phyloP scores from a whole-genome alignment of 352 stramenopile genomes.

The Phytopythium oedochilum region DNA sequence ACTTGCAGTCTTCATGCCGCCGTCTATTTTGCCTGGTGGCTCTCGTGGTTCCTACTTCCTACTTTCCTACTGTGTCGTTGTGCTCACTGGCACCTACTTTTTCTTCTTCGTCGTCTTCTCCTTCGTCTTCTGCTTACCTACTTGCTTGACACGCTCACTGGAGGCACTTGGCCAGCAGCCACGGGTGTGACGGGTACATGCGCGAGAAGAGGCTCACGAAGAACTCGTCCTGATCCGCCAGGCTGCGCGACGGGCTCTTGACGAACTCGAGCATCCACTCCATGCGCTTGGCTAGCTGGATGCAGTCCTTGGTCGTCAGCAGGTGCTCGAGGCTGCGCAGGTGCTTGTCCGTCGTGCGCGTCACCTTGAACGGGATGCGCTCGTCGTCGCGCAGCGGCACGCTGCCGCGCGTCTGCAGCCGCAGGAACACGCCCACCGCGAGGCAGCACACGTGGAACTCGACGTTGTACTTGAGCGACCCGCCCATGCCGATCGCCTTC shows the following conservation, averaged over 20 bases:
- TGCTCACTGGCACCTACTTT: neutral
- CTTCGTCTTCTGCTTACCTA: neutral
- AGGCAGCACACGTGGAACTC: slow-evolving; percentile 82
- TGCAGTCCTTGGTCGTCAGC: slow-evolving; percentile 73
- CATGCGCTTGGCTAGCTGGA: slow-evolving; percentile 66
- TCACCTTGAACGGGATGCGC: slow-evolving; percentile 76
- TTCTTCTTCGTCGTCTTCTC: neutral
- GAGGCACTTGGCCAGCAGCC: slow-evolving; percentile 72
- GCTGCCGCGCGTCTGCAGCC: slow-evolving; percentile 70
- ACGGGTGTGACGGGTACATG: slow-evolving; percentile 77
- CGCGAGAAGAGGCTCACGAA: slow-evolving; percentile 81
- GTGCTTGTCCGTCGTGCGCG: slow-evolving; percentile 78
- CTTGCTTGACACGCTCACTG: too few relatives aligned
- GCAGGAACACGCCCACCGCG: slow-evolving; percentile 67
- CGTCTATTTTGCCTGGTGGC: neutral
- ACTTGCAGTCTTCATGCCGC: neutral
- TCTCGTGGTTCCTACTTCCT: too few relatives aligned
- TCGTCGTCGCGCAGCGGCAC: slow-evolving; percentile 66
- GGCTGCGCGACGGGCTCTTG: slow-evolving; percentile 53
- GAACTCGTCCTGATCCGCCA: slow-evolving; percentile 84
- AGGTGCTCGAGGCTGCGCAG: slow-evolving; percentile 63
- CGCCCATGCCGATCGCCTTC: slow-evolving; percentile 80
- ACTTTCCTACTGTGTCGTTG: neutral
- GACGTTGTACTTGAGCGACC: slow-evolving; percentile 64
- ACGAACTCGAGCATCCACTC: slow-evolving; percentile 73